Evolutionary conservation across 1,139 yeast species (phyloP).

Genomic region (Eremothecium sinecaudum): DNA sequence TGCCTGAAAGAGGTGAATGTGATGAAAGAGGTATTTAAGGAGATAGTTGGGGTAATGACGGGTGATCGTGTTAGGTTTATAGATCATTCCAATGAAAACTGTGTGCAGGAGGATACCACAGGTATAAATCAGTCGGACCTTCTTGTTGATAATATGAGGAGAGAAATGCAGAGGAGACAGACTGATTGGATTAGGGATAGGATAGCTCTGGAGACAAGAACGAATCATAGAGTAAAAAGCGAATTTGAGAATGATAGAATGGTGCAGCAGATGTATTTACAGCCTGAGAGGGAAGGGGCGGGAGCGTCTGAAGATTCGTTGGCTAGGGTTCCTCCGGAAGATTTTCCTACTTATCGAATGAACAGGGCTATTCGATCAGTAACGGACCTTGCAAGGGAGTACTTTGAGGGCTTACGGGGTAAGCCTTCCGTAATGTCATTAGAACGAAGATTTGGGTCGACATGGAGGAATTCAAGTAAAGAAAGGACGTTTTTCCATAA

Average conservation of each 20-base stretch:
- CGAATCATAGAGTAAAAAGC: conserved; percentile 22
- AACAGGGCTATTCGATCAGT: conserved; percentile 23
- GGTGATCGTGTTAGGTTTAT: conserved; percentile 34
- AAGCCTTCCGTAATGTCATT: conserved; percentile 22
- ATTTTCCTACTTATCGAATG: conserved; percentile 14
- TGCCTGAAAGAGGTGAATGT: conserved; percentile 20
- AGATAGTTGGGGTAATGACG: conserved; percentile 33
- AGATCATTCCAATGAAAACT: conserved; percentile 34
- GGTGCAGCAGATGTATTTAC: conserved; percentile 1
- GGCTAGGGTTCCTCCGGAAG: conserved; percentile 13
- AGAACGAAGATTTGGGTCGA: conserved; percentile 25
- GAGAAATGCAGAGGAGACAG: conserved; percentile 6
- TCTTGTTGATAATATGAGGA: conserved; percentile 20
- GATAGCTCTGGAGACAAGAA: conserved; percentile 13
- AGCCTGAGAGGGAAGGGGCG: conserved; percentile 6
- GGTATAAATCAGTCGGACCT: conserved; percentile 14
- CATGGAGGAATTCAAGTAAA: conserved; percentile 23
- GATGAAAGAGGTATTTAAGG: conserved; percentile 28
- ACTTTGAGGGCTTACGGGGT: conserved; percentile 25
- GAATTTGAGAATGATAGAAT: conserved; percentile 9
- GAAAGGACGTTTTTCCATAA: conserved; percentile 26
- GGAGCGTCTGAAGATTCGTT: conserved; percentile 27
- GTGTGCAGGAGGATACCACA: conserved; percentile 29
- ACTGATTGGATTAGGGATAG: conserved; percentile 5
- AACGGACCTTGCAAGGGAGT: conserved; percentile 23